These are phyloP conservation scores for Colletotrichum horii DNA, from an alignment of 2,329 filamentous ascomycete genomes.

Conservation along the genomic window DNA sequence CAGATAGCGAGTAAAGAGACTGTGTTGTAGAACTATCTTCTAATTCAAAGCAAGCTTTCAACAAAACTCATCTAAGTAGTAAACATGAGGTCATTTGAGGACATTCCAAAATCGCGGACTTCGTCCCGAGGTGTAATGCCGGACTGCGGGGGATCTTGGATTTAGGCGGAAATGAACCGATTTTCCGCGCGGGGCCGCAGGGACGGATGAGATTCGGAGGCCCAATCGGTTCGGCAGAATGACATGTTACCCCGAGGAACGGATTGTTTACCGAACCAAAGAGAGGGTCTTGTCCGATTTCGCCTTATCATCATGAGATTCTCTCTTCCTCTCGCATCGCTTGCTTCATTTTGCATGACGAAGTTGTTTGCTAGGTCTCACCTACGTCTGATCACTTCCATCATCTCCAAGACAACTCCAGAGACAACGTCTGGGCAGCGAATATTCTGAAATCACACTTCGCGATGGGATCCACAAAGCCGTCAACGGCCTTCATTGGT, in stretches of 20 bases:
- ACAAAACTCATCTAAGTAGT: background rate
- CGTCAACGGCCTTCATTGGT: slow-evolving; percentile 62
- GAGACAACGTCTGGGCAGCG: background rate
- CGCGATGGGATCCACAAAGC: background rate
- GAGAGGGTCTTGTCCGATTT: background rate
- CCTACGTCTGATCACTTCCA: accelerated
- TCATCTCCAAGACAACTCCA: background rate
- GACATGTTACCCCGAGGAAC: background rate
- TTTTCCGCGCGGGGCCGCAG: background rate
- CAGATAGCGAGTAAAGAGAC: accelerated
- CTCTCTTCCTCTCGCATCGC: background rate
- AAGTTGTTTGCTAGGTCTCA: background rate
- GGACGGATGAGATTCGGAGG: background rate
- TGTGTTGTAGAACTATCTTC: accelerated
- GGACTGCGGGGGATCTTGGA: background rate
- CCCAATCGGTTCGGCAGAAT: background rate
- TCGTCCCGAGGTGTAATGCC: background rate
- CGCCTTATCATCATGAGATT: background rate
- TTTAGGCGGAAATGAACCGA: background rate
- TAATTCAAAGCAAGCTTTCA: accelerated
- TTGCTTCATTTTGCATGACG: background rate
- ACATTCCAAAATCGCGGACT: background rate
- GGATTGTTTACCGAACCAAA: background rate
- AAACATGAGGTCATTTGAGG: background rate
- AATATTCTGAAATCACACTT: background rate